phyloP scores from a whole-genome alignment of 202 grass and related monocot genomes.

The Hordeum pubiflorum region DNA sequence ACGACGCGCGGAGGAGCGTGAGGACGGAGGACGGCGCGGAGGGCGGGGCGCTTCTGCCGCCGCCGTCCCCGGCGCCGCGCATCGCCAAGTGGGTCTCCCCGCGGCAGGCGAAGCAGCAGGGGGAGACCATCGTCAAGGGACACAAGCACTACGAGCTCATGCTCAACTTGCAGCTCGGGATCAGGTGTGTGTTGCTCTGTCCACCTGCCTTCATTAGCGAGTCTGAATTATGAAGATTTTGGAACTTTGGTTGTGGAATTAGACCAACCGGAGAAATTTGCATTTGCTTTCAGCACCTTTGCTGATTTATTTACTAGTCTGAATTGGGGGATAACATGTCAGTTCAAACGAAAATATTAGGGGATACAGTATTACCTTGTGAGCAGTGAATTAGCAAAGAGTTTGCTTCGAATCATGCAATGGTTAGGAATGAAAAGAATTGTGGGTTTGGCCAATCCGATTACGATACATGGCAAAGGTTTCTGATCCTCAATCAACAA shows the following conservation, averaged over 20 bases:
- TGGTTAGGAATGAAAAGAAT: not conserved
- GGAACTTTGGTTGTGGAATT: not conserved
- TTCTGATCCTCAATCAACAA: constrained; percentile 4
- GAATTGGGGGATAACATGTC: not conserved
- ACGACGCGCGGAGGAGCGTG: constrained; percentile 31
- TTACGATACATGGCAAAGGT: not conserved
- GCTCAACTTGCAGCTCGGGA: constrained; percentile 95
- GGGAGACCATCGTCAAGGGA: constrained; percentile 75
- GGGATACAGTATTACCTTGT: not conserved
- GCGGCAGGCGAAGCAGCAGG: constrained; percentile 46
- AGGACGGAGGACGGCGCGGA: constrained; percentile 19
- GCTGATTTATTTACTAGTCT: not conserved
- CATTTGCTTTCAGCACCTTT: not conserved
- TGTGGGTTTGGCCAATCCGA: not conserved
- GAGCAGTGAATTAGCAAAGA: not conserved
- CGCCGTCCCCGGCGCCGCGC: constrained; percentile 27
- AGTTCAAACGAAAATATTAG: not conserved
- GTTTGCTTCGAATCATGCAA: not conserved
- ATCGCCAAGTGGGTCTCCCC: constrained; percentile 31
- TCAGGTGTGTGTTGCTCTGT: constrained; percentile 43
- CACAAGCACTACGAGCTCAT: constrained; percentile 98
- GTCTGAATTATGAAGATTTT: not conserved
- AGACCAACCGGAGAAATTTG: not conserved
- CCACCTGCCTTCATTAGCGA: not conserved
- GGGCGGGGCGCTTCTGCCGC: constrained; percentile 10